phyloP scores from a whole-genome alignment of 1,139 yeast species.

The Casaregolazyma suthepensis region DNA sequence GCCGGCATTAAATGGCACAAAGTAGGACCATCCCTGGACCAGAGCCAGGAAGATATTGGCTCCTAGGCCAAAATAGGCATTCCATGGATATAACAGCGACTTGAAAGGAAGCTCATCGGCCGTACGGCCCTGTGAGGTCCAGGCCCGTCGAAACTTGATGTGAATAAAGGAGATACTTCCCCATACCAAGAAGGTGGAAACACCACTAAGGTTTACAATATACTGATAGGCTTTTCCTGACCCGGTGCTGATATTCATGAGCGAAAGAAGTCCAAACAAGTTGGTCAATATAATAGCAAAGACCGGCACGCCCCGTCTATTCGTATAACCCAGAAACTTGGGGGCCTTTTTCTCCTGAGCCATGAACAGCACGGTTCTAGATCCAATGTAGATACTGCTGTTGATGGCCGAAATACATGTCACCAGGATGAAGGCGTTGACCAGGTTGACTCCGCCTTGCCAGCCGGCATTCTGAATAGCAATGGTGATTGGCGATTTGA shows the following conservation, averaged over 20 bases:
- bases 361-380: conserved; percentile 56
- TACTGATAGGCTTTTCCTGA: conserved; percentile 74
- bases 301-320: conserved; percentile 57
- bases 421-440: conserved; percentile 67
- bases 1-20: conserved; percentile 54
- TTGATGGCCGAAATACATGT: conserved; percentile 70
- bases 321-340: conserved; percentile 46
- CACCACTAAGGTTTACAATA: conserved; percentile 71
- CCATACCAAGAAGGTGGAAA: conserved; percentile 50
- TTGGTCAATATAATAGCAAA: conserved; percentile 43
- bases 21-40: conserved; percentile 64
- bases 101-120: conserved; percentile 48
- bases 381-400: conserved; percentile 60
- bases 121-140: conserved; percentile 43
- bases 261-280: conserved; percentile 46
- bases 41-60: conserved; percentile 51
- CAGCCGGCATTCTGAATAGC: conserved; percentile 67
- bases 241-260: conserved; percentile 56
- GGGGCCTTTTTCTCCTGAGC: conserved; percentile 62
- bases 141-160: conserved; percentile 47
- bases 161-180: conserved; percentile 45
- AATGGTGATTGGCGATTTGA: conserved; percentile 70
- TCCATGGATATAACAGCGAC: conserved; percentile 49
- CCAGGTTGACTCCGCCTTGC: conserved; percentile 60
- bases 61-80: conserved; percentile 46